Percentiles rank a stretch among this genome's conserved stretches.
Conservation (phyloP, 1,284 basidiomycete species). For the Ganoderma leucocontextum region DNA sequence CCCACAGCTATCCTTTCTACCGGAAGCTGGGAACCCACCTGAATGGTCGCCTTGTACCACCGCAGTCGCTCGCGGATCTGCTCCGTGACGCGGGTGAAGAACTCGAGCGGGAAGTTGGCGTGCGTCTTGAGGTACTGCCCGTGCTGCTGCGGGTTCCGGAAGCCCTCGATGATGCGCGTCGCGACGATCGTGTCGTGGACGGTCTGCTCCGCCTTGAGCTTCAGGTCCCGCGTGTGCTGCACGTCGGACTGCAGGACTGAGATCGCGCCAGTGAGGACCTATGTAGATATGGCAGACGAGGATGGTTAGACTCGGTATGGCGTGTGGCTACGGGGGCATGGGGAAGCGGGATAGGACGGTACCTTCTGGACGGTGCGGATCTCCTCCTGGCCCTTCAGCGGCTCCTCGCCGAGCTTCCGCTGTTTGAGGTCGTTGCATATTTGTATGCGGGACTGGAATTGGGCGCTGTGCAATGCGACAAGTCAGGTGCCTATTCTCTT, state of each 20-base stretch:
- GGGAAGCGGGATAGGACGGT: constrained; percentile 25
- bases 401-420: constrained; percentile 77
- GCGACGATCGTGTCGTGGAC: constrained; percentile 80
- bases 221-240: constrained; percentile 71
- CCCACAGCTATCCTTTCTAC: background rate
- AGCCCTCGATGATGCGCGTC: constrained; percentile 78
- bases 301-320: background rate
- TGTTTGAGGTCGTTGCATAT: constrained; percentile 81
- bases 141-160: constrained; percentile 74
- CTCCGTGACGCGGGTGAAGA: constrained; percentile 75
- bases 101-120: constrained; percentile 86
- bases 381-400: constrained; percentile 73
- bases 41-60: constrained; percentile 83
- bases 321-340: background rate
- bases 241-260: constrained; percentile 74
- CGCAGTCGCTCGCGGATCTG: constrained; percentile 75
- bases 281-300: background rate
- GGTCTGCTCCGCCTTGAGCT: constrained; percentile 75
- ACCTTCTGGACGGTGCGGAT: constrained; percentile 75
- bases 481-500: background rate
- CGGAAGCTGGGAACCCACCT: constrained; percentile 51
- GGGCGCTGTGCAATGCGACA: constrained; percentile 51
- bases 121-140: constrained; percentile 75
- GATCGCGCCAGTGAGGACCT: constrained; percentile 70
- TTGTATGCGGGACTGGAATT: constrained; percentile 80